A percentile compares a stretch with the other conserved stretches of the same genome.
Evolutionary conservation across 2,329 filamentous ascomycete species (phyloP).

Genomic region (Epichloe baconii): DNA sequence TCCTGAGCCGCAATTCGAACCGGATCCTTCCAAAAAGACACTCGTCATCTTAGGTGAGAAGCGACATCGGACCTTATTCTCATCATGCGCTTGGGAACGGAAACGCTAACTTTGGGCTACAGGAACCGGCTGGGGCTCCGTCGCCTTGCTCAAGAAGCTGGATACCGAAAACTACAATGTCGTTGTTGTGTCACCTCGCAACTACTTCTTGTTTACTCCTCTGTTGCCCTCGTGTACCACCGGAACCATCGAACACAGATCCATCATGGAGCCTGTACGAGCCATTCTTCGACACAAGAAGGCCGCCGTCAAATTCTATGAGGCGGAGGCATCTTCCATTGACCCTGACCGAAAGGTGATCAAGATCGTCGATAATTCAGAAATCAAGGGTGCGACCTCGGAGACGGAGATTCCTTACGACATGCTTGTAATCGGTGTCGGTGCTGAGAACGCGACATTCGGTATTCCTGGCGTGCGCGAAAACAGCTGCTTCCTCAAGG

Average conservation of each 20-base stretch:
- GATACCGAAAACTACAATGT: constrained; percentile 99
- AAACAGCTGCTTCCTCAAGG: constrained; percentile 95
- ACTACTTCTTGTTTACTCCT: constrained; percentile 99
- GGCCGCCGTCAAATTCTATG: constrained; percentile 88
- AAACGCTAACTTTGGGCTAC: neutral
- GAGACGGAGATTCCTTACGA: constrained; percentile 91
- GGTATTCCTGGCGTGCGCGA: constrained; percentile 92
- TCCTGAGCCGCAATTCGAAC: constrained; percentile 63
- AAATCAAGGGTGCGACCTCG: constrained; percentile 71
- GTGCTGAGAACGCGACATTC: constrained; percentile 96
- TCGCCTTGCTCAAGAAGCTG: constrained; percentile 95
- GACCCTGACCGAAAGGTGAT: constrained; percentile 84
- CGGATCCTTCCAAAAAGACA: constrained; percentile 92
- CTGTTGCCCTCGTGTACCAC: constrained; percentile 95
- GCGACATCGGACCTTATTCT: constrained; percentile 7
- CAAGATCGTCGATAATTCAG: constrained; percentile 82
- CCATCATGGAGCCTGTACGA: constrained; percentile 98
- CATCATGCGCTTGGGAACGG: neutral
- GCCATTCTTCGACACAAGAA: constrained; percentile 94
- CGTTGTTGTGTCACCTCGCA: constrained; percentile 90
- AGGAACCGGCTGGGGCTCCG: constrained; percentile 94
- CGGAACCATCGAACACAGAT: constrained; percentile 94
- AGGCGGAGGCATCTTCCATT: constrained; percentile 92
- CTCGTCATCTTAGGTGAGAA: constrained; percentile 77
- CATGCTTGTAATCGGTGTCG: constrained; percentile 94